These are phyloP conservation scores for Xerocomellus chrysenteron DNA, from an alignment of 768 basidiomycete species.

Conservation along the genomic window DNA sequence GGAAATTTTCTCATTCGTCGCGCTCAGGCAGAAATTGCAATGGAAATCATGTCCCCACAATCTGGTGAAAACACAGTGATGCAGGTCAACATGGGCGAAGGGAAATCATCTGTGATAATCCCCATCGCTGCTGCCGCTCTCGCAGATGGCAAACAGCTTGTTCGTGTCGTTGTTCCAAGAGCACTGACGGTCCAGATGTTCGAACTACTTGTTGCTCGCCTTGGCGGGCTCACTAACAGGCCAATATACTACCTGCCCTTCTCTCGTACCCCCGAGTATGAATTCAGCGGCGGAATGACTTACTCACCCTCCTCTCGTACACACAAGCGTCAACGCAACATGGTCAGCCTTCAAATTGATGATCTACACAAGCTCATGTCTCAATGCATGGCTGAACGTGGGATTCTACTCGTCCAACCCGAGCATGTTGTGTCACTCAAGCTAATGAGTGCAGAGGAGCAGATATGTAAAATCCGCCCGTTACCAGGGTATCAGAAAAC, in stretches of 20 bases:
- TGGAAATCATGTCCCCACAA: slow-evolving; percentile 43
- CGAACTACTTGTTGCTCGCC: slow-evolving; percentile 37
- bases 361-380: slow-evolving; percentile 34
- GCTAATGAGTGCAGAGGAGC: slow-evolving; percentile 40
- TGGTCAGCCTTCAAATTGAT: slow-evolving; percentile 9
- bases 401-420: slow-evolving; percentile 46
- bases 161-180: slow-evolving; percentile 47
- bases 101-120: slow-evolving; percentile 46
- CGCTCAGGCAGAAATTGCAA: slow-evolving; percentile 27
- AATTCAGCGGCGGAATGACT: too few species aligned
- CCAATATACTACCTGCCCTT: slow-evolving; percentile 48
- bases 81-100: slow-evolving; percentile 58
- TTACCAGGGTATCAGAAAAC: too few species aligned
- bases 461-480: too few species aligned
- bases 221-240: slow-evolving; percentile 44
- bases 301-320: too few species aligned
- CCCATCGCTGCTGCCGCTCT: slow-evolving; percentile 41
- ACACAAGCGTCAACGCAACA: too few species aligned
- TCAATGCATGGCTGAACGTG: slow-evolving; percentile 36
- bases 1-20: neutral
- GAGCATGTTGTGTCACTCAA: slow-evolving; percentile 51
- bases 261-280: slow-evolving; percentile 36
- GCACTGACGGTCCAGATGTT: slow-evolving; percentile 44
- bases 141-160: slow-evolving; percentile 40
- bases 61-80: slow-evolving; percentile 35